phyloP scores from a whole-genome alignment of 2,329 filamentous ascomycete species.

The Pseudocercospora eumusae region DNA sequence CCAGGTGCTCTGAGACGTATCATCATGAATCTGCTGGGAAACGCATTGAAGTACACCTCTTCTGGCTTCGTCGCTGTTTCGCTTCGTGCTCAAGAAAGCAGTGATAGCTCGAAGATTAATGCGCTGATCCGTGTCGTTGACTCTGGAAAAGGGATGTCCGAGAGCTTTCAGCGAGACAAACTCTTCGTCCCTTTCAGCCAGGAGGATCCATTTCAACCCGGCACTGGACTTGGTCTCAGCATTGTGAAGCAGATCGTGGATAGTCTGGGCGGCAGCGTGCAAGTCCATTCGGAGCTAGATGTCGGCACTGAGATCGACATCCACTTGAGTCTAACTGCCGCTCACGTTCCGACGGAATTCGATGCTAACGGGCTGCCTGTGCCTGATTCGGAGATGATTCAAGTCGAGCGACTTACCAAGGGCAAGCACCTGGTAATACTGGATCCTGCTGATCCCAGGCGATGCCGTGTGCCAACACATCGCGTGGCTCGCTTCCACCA shows the following conservation, averaged over 20 bases:
- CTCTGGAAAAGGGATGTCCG: conserved; percentile 41
- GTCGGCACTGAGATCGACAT: conserved; percentile 33
- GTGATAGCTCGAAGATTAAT: conserved; percentile 21
- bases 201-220: conserved; percentile 38
- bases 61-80: conserved; percentile 46
- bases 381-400: conserved; percentile 21
- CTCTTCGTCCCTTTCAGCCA: conserved; percentile 41
- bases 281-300: conserved; percentile 53
- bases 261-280: conserved; percentile 60
- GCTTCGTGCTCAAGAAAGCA: conserved; percentile 36
- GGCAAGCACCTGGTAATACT: conserved; percentile 30
- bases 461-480: conserved; percentile 12
- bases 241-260: conserved; percentile 55
- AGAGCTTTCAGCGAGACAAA: conserved; percentile 35
- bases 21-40: conserved; percentile 51
- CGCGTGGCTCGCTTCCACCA: conserved; percentile 25
- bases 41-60: conserved; percentile 52
- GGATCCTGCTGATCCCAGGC: conserved; percentile 14
- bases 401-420: conserved; percentile 18
- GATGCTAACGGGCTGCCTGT: not conserved
- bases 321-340: conserved; percentile 23
- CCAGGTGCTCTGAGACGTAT: conserved; percentile 51
- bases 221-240: conserved; percentile 41
- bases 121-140: conserved; percentile 33
- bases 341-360: conserved; percentile 13